Evolutionary conservation across 1,284 basidiomycete species (phyloP), one percentile per base, ranked within the genome.

Genomic region (Ceratobasidium sp.): DNA sequence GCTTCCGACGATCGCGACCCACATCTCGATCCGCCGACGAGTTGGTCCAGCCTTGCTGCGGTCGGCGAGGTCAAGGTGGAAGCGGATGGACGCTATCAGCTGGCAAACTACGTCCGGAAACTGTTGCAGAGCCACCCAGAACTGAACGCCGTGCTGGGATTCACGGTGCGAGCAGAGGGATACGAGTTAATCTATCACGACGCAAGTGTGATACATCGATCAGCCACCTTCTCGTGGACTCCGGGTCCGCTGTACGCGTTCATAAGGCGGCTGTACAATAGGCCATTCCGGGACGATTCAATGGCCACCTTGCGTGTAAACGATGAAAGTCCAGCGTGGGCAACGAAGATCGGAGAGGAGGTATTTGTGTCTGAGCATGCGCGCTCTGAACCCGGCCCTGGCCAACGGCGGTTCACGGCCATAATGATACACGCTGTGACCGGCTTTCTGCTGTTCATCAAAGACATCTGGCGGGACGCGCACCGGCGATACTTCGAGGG

Each of bases 401-500:
- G 57, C 57, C 57, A 59, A 27, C 57, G 57, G 20, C 57, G 57
- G 57, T 59, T 30, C 33, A 59, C 12, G 8, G 41, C 41, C 10
- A 44, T 44, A 12, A 8, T 44, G 41, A 30, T 30, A 30, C 27
- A 30, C 27, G 27, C 27, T 30, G 27, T 30, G 27, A 30, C 27
- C 27, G 27, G 27, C 27, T 30, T 30, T 30, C 27, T 30, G 27
- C 27, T 30, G 41, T 30, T 68, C 48, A 52, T 68, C 41, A 68
- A 68, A 27, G 66, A 68, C 66, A 27, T 68, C 44, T 68, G 48
- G 44, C 66, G 66, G 50, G 46, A 68, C 30, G 8, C 5, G 18
- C 41, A 23, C 44, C 44, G 66, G 44, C 41, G 46, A 33, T 68
- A 10, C 33, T 50, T 68, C 16, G 66, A 68, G 27, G 20, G 5